Percentiles rank a stretch among this genome's conserved stretches.
Evolutionary conservation across 2,329 filamentous ascomycete genomes (phyloP).

Genomic region (Sclerotinia sclerotiorum): DNA sequence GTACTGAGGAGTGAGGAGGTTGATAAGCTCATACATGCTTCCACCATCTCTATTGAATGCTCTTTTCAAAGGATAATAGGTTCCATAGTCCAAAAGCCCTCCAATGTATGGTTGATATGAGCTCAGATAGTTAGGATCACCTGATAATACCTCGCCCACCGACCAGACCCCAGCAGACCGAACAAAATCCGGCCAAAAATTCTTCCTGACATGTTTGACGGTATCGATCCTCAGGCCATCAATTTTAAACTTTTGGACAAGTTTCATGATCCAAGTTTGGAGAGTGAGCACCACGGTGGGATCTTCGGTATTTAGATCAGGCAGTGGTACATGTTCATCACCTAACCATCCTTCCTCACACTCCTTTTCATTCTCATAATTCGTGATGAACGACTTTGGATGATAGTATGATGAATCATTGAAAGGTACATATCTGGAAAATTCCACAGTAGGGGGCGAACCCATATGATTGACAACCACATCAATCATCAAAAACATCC

Average conservation of each 20-base stretch:
- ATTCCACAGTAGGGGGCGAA: constrained; percentile 17
- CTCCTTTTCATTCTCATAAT: constrained; percentile 18
- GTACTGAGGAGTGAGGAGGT: constrained; percentile 39
- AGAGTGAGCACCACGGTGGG: constrained; percentile 42
- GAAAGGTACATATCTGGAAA: constrained; percentile 28
- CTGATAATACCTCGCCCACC: constrained; percentile 59
- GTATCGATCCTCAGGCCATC: constrained; percentile 52
- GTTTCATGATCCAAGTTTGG: constrained; percentile 40
- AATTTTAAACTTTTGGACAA: constrained; percentile 47
- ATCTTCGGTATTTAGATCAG: constrained; percentile 31
- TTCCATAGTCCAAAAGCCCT: constrained; percentile 59
- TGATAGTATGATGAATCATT: constrained; percentile 42
- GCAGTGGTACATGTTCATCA: constrained; percentile 12
- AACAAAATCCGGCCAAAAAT: constrained; percentile 56
- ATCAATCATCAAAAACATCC: constrained; percentile 50
- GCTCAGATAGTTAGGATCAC: constrained; percentile 40
- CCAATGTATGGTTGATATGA: constrained; percentile 52
- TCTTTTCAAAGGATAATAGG: constrained; percentile 39
- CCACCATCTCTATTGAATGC: constrained; percentile 22
- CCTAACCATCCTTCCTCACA: constrained; percentile 23
- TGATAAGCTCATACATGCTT: constrained; percentile 40
- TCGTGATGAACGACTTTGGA: constrained; percentile 33
- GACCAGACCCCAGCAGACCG: constrained; percentile 56
- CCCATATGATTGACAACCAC: constrained; percentile 43
- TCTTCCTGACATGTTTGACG: constrained; percentile 47